Conservation (phyloP, 2,329 filamentous ascomycete genomes). For the Penicillium sp. region DNA sequence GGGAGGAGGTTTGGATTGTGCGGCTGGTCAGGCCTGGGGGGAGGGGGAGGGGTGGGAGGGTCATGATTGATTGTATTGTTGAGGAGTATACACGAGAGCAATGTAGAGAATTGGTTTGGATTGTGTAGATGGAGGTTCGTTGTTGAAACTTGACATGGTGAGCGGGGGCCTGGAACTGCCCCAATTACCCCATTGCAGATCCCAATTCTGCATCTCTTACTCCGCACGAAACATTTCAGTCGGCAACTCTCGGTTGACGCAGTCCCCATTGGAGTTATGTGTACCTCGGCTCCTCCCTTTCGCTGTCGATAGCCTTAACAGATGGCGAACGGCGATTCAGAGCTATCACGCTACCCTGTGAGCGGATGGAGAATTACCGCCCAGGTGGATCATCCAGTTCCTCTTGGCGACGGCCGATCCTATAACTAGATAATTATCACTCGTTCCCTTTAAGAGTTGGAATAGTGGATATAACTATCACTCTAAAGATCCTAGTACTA, state of each 20-base stretch:
- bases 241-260: slow-evolving; percentile 9
- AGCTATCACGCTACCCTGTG: slow-evolving; percentile 19
- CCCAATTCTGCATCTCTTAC: too few relatives aligned
- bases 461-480: slow-evolving; percentile 28
- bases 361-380: slow-evolving; percentile 32
- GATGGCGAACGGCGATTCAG: slow-evolving; percentile 17
- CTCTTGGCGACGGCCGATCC: slow-evolving; percentile 41
- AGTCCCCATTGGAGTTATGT: slow-evolving; percentile 12
- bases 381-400: slow-evolving; percentile 45
- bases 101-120: too few relatives aligned
- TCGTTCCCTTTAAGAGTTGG: slow-evolving; percentile 14
- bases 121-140: too few relatives aligned
- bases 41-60: slow-evolving; percentile 48
- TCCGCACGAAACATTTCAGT: slow-evolving; percentile 6
- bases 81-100: too few relatives aligned
- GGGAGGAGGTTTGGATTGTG: slow-evolving; percentile 56
- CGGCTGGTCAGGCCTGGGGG: slow-evolving; percentile 54
- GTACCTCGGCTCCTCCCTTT: slow-evolving; percentile 12
- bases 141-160: too few relatives aligned
- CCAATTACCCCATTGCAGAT: too few relatives aligned
- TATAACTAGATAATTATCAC: slow-evolving; percentile 24
- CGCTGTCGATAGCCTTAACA: slow-evolving; percentile 9
- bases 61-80: slow-evolving; percentile 1
- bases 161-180: too few relatives aligned
- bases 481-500: slow-evolving; percentile 34